These are phyloP conservation scores for Primulina tabacum DNA, from an alignment of 257 asterid species.

Conservation along the genomic window DNA sequence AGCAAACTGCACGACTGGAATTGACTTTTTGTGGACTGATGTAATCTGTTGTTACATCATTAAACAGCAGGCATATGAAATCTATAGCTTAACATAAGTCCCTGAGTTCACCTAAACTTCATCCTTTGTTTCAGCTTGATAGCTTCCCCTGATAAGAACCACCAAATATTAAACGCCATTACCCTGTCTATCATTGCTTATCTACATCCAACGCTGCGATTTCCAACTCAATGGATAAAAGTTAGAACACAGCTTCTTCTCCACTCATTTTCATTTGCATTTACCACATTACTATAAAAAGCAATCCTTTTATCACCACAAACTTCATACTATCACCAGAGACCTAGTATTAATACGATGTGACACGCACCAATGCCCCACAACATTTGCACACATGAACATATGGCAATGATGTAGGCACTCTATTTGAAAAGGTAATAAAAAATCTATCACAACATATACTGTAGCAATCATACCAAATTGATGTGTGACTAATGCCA, in stretches of 20 bases:
- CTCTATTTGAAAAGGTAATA: conserved; percentile 14
- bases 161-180: not conserved
- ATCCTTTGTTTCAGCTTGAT: not conserved
- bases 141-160: not conserved
- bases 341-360: not conserved
- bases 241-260: not conserved
- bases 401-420: not conserved
- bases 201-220: not conserved
- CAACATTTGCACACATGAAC: not conserved
- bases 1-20: not conserved
- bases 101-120: not conserved
- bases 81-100: not conserved
- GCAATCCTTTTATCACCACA: not conserved
- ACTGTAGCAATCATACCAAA: conserved; percentile 34
- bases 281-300: not conserved
- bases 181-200: not conserved
- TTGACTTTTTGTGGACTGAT: not conserved
- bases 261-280: conserved; percentile 4
- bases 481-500: conserved; percentile 53
- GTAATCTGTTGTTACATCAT: conserved; percentile 4
- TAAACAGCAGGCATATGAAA: not conserved
- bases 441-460: conserved; percentile 16
- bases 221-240: not conserved
- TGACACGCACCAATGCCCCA: not conserved
- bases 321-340: not conserved